A percentile compares a stretch with the other conserved stretches of the same genome.
phyloP scores from a whole-genome alignment of 768 basidiomycete genomes.

The Termitomyces sp. region DNA sequence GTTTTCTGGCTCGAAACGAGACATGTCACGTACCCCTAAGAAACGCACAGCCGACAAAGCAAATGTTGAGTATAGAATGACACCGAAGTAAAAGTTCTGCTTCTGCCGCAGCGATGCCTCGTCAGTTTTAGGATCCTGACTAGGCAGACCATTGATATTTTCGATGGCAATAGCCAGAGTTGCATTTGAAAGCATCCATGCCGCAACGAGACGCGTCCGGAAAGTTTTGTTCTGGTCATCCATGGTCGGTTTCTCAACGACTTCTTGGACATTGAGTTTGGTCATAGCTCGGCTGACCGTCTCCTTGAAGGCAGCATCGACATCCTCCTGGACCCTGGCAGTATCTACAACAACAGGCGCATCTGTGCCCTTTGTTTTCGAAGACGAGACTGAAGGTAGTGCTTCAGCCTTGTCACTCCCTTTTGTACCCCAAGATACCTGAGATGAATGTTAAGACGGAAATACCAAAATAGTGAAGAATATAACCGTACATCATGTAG shows the following conservation, averaged over 20 bases:
- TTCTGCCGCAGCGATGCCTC: conserved; percentile 32
- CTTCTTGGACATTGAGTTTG: conserved; percentile 62
- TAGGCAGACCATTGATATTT: conserved; percentile 61
- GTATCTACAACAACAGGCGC: conserved; percentile 83
- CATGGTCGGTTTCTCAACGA: conserved; percentile 70
- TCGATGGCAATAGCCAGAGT: conserved; percentile 68
- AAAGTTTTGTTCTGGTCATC: conserved; percentile 92
- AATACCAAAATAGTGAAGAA: not conserved
- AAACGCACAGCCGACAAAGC: conserved; percentile 67
- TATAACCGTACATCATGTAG: conserved; percentile 67
- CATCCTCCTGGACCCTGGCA: conserved; percentile 76
- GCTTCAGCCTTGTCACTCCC: conserved; percentile 93
- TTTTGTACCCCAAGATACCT: conserved; percentile 94
- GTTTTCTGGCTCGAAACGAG: not conserved
- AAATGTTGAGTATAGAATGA: conserved; percentile 81
- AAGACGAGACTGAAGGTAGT: conserved; percentile 83
- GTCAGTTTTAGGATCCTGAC: conserved; percentile 29
- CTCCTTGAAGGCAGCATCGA: conserved; percentile 88
- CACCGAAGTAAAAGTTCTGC: conserved; percentile 58
- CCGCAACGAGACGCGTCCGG: conserved; percentile 80
- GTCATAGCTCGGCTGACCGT: conserved; percentile 85
- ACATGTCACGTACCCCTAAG: conserved; percentile 51
- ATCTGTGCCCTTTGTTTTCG: conserved; percentile 70
- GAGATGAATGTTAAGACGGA: conserved; percentile 1
- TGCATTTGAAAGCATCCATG: conserved; percentile 76